Conservation (phyloP, 2,329 filamentous ascomycete species). For the Metarhizium humberi region DNA sequence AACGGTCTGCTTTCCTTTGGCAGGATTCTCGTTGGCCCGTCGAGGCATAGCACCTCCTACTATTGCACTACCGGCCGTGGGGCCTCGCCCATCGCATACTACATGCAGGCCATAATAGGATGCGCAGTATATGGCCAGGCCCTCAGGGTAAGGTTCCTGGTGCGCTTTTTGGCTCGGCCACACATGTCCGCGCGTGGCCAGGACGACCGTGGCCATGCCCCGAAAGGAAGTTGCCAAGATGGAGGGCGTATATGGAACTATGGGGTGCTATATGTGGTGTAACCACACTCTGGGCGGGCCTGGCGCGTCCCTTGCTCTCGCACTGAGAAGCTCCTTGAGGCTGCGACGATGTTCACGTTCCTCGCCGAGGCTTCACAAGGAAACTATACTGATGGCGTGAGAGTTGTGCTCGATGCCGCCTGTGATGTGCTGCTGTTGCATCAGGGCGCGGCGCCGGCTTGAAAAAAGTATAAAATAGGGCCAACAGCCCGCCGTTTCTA, state of each 20-base stretch:
- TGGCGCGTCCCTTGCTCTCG: background rate
- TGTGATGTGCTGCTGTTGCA: no score
- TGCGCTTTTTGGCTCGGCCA: background rate
- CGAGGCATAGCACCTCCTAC: no score
- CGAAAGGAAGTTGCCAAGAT: background rate
- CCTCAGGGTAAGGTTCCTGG: background rate
- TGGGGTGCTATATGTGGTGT: background rate
- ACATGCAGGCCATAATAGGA: background rate
- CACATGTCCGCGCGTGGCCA: background rate
- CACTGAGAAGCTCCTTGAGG: background rate
- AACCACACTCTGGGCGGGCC: background rate
- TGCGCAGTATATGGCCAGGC: background rate
- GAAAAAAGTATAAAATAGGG: no score
- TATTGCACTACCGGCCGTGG: no score
- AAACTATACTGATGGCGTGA: background rate
- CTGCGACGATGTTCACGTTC: background rate
- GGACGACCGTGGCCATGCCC: background rate
- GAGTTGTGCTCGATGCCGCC: no score
- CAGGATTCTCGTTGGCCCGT: no score
- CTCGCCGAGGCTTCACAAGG: constrained; percentile 3
- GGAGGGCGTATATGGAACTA: background rate
- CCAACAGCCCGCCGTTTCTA: no score
- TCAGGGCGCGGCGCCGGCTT: no score
- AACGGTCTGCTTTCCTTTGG: no score
- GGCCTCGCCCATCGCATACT: no score